Conservation (phyloP, 306 rosid species). For the Sindora glabra region DNA sequence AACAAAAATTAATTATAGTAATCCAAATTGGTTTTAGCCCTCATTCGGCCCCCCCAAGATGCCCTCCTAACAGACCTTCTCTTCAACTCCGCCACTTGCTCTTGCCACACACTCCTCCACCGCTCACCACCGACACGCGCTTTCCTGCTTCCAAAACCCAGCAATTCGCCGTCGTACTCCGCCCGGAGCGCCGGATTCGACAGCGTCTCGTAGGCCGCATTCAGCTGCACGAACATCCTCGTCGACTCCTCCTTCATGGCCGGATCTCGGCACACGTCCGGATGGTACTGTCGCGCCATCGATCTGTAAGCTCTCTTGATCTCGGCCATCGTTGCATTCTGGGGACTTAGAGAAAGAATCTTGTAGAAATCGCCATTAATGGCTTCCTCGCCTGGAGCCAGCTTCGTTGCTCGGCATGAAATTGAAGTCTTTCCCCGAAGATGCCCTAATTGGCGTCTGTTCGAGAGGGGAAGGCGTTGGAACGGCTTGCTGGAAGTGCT, state of each 20-base stretch:
- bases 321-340: slow-evolving; percentile 35
- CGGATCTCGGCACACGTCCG: slow-evolving; percentile 45
- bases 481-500: slow-evolving; percentile 5
- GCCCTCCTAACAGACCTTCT: slow-evolving; percentile 23
- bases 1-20: neutral
- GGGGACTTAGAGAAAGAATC: slow-evolving; percentile 30
- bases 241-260: slow-evolving; percentile 38
- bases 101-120: slow-evolving; percentile 34
- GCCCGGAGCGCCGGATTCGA: slow-evolving; percentile 38
- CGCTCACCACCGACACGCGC: neutral
- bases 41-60: slow-evolving; percentile 40
- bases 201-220: slow-evolving; percentile 44
- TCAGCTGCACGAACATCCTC: slow-evolving; percentile 45
- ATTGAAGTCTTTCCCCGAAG: neutral
- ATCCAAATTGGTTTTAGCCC: slow-evolving; percentile 18
- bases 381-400: neutral
- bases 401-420: slow-evolving; percentile 19
- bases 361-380: slow-evolving; percentile 28
- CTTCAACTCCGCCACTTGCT: slow-evolving; percentile 45
- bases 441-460: neutral
- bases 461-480: neutral
- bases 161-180: slow-evolving; percentile 37
- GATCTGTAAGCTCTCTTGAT: slow-evolving; percentile 53
- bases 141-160: slow-evolving; percentile 19
- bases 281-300: slow-evolving; percentile 57